Conservation (phyloP, 192 early-diverging fungal species). For the Pilaira anomala region DNA sequence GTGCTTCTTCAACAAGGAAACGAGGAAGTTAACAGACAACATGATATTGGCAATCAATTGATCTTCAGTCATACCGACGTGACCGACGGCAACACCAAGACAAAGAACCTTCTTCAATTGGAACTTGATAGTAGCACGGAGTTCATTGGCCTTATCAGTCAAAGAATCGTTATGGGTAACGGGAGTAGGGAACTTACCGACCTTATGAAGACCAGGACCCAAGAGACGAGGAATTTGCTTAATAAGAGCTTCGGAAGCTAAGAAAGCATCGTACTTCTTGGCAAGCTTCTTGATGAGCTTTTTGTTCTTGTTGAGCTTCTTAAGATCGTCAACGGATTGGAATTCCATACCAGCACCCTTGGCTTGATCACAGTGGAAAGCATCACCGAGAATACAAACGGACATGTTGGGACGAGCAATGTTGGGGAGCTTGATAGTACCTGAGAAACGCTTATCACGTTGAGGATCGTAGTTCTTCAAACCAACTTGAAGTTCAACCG, state of each 20-base stretch:
- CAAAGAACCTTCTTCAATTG: constrained; percentile 99
- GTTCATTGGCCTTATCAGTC: constrained; percentile 83
- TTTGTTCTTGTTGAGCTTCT: constrained; percentile 99
- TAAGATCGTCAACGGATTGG: constrained; percentile 96
- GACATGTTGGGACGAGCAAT: constrained; percentile 93
- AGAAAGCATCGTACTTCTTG: constrained; percentile 97
- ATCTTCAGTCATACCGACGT: constrained; percentile 94
- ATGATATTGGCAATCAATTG: constrained; percentile 94
- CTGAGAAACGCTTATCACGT: constrained; percentile 99
- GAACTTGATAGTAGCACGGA: constrained; percentile 99
- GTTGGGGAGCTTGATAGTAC: constrained; percentile 91
- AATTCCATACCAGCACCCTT: constrained; percentile 85
- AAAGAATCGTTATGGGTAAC: constrained; percentile 87
- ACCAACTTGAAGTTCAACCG: constrained; percentile 96
- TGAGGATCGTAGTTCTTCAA: constrained; percentile 99
- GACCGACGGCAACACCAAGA: constrained; percentile 93
- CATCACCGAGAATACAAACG: constrained; percentile 94
- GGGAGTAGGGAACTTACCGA: constrained; percentile 98
- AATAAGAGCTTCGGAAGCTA: constrained; percentile 95
- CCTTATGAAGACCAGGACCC: constrained; percentile 96
- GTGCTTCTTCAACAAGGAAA: constrained; percentile 97
- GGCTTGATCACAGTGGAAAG: constrained; percentile 93
- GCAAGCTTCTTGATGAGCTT: constrained; percentile 99
- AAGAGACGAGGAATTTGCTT: constrained; percentile 99
- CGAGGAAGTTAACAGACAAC: constrained; percentile 97